phyloP scores from a whole-genome alignment of 192 early-diverging fungal genomes.

The Phycomyces nitens region DNA sequence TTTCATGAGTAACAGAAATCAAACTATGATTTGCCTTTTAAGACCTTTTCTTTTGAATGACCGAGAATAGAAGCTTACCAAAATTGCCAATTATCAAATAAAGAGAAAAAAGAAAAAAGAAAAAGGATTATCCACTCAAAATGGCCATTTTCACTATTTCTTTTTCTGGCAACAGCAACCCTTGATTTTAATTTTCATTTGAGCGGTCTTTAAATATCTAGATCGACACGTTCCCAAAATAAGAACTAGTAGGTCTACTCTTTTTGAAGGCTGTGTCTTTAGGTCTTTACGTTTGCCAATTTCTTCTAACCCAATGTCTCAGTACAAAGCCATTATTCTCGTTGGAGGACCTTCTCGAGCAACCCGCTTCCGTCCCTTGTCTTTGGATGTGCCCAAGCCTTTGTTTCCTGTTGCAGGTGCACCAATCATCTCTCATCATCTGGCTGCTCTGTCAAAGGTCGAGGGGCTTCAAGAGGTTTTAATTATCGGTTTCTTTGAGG shows the following conservation, averaged over 20 bases:
- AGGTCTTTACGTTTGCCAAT: constrained; percentile 1
- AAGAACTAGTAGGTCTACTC: neutral
- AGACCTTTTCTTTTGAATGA: too few relatives aligned
- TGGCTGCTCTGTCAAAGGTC: constrained; percentile 86
- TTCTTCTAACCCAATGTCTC: constrained; percentile 5
- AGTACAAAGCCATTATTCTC: constrained; percentile 69
- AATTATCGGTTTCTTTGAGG: constrained; percentile 96
- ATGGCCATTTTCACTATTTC: too few relatives aligned
- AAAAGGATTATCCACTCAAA: too few relatives aligned
- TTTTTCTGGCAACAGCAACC: too few relatives aligned
- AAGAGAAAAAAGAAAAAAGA: too few relatives aligned
- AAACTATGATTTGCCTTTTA: too few relatives aligned
- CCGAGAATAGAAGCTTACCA: too few relatives aligned
- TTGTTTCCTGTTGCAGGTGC: constrained; percentile 95
- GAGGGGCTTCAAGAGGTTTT: constrained; percentile 90
- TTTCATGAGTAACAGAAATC: too few relatives aligned
- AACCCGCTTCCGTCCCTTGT: constrained; percentile 96
- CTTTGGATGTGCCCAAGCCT: constrained; percentile 95
- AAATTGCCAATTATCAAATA: too few relatives aligned
- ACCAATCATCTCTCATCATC: constrained; percentile 97
- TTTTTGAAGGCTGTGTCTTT: neutral
- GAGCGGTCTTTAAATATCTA: too few relatives aligned
- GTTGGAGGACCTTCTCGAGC: constrained; percentile 97
- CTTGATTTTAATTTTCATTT: too few relatives aligned
- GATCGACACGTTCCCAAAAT: too few relatives aligned